These are phyloP conservation scores for Metarhizium album DNA, from an alignment of 2,329 filamentous ascomycete species.

Conservation along the genomic window DNA sequence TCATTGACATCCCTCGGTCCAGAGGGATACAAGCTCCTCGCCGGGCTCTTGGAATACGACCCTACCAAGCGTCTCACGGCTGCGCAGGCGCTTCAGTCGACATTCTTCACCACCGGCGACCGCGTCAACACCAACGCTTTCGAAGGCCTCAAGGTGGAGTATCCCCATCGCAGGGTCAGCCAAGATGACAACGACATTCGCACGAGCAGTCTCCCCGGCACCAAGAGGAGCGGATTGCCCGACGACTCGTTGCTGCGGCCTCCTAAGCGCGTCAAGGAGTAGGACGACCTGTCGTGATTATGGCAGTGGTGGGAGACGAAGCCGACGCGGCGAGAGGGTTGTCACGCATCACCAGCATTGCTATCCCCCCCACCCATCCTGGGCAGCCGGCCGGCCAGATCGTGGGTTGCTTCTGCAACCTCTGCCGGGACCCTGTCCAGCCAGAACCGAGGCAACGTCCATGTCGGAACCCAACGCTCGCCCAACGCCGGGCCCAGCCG, in stretches of 20 bases:
- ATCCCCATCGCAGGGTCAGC: slow-evolving; percentile 81
- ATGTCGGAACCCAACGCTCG: too few species aligned
- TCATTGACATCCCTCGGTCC: slow-evolving; percentile 51
- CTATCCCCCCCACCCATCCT: too few species aligned
- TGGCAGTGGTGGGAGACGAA: neutral
- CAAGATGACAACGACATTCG: slow-evolving; percentile 94
- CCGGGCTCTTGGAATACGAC: slow-evolving; percentile 83
- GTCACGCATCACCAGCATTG: too few species aligned
- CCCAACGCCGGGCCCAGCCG: too few species aligned
- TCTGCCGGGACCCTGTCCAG: too few species aligned
- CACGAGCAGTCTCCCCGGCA: slow-evolving; percentile 80
- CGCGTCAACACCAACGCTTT: slow-evolving; percentile 77
- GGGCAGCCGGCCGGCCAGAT: too few species aligned
- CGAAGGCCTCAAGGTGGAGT: slow-evolving; percentile 77
- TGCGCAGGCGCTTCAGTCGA: slow-evolving; percentile 76
- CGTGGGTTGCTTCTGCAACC: too few species aligned
- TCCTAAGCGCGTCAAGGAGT: slow-evolving; percentile 52
- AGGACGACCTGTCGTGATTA: neutral
- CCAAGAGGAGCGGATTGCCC: slow-evolving; percentile 75
- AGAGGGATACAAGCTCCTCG: slow-evolving; percentile 74
- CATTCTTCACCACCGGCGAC: slow-evolving; percentile 72
- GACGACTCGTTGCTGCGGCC: slow-evolving; percentile 65
- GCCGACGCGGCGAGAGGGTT: too few species aligned
- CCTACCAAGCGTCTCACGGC: slow-evolving; percentile 81
- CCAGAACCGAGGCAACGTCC: too few species aligned